A percentile compares a stretch with the other conserved stretches of the same genome.
phyloP scores from a whole-genome alignment of 2,329 filamentous ascomycete genomes.

The Fusarium multiceps region DNA sequence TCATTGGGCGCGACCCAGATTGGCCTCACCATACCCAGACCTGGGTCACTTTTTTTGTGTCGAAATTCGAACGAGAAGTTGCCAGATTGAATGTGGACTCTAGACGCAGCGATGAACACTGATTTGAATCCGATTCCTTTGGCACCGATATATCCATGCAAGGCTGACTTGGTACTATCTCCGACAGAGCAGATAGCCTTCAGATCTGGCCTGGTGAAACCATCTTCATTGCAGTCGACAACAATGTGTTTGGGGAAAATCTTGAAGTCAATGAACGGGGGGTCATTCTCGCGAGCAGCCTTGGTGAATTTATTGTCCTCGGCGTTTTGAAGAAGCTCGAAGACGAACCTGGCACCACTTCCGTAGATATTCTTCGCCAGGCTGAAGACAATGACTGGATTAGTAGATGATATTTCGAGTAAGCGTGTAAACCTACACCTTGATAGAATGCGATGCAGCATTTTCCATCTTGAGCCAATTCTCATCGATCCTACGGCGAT shows the following conservation, averaged over 20 bases:
- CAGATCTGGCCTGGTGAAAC: conserved; percentile 13
- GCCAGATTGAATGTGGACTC: neutral
- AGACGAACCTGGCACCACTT: conserved; percentile 32
- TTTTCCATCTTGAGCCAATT: conserved; percentile 33
- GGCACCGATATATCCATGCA: neutral
- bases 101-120: neutral
- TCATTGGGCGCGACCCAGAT: no score
- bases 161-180: conserved; percentile 12
- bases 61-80: neutral
- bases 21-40: conserved; percentile 18
- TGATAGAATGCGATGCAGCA: conserved; percentile 25
- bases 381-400: no score
- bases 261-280: conserved; percentile 27
- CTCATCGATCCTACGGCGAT: conserved; percentile 32
- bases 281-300: fast-evolving
- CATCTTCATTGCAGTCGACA: conserved; percentile 38
- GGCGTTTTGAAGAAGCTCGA: conserved; percentile 39
- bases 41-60: conserved; percentile 17
- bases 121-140: neutral
- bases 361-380: conserved; percentile 33
- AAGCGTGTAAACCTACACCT: conserved; percentile 7
- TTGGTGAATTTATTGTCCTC: conserved; percentile 28
- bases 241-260: conserved; percentile 24
- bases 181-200: conserved; percentile 33
- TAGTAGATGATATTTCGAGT: no score